phyloP scores from a whole-genome alignment of 768 basidiomycete species.

The Hericium coralloides region DNA sequence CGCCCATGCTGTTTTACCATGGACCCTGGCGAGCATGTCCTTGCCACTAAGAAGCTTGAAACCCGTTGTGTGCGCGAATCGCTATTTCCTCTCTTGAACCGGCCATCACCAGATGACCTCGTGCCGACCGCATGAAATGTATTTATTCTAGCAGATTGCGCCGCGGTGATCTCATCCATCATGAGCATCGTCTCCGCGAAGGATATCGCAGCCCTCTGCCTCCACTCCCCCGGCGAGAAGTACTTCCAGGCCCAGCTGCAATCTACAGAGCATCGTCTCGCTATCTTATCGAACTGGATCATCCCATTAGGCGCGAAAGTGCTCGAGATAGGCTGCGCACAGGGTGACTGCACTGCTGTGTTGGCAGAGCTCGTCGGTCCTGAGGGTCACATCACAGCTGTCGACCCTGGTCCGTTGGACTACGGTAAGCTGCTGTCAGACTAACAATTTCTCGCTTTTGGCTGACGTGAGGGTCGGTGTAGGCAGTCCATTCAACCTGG shows the following conservation, averaged over 20 bases:
- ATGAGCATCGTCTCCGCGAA: neutral
- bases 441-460: neutral
- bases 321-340: slow-evolving; percentile 33
- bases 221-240: neutral
- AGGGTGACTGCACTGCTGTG: slow-evolving; percentile 30
- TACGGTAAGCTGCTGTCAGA: slow-evolving; percentile 22
- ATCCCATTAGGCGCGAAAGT: slow-evolving; percentile 22
- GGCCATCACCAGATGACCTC: too few relatives aligned
- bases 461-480: neutral
- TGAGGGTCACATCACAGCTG: slow-evolving; percentile 27
- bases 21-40: too few relatives aligned
- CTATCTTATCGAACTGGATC: slow-evolving; percentile 22
- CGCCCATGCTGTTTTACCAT: too few relatives aligned
- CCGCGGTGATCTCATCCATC: neutral
- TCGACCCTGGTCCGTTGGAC: slow-evolving; percentile 29
- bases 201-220: slow-evolving; percentile 13
- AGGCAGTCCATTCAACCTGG: slow-evolving; percentile 29
- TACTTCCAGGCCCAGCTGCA: slow-evolving; percentile 6
- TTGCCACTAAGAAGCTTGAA: too few relatives aligned
- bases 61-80: too few relatives aligned
- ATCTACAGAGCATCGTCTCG: slow-evolving; percentile 25
- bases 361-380: slow-evolving; percentile 28
- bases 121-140: too few relatives aligned
- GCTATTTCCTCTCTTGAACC: too few relatives aligned
- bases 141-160: too few relatives aligned